A percentile compares a stretch with the other conserved stretches of the same genome.
These are phyloP conservation scores for Myochromella boudieri DNA, from an alignment of 768 basidiomycete genomes.

Conservation along the genomic window DNA sequence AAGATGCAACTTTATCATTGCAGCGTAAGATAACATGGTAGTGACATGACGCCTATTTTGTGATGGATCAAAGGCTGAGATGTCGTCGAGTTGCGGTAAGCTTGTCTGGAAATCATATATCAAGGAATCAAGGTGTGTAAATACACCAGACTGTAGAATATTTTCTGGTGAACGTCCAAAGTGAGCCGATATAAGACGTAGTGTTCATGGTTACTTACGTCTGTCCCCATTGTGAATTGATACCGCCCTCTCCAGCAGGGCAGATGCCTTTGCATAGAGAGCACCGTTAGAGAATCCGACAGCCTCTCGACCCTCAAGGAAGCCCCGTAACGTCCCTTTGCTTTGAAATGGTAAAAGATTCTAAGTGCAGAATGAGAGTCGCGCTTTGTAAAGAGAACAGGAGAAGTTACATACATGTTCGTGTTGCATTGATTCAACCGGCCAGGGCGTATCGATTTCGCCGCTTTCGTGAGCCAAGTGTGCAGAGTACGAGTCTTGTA, in stretches of 20 bases:
- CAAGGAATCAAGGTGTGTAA: constrained; percentile 5
- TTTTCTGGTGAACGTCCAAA: background rate
- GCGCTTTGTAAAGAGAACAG: background rate
- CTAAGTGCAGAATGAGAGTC: background rate
- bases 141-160: constrained; percentile 4
- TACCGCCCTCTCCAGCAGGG: constrained; percentile 3
- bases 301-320: constrained; percentile 3
- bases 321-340: background rate
- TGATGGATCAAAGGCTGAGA: background rate
- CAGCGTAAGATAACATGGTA: too few species aligned
- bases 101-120: constrained; percentile 1
- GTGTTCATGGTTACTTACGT: background rate
- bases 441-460: constrained; percentile 14
- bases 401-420: background rate
- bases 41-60: too few species aligned
- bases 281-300: constrained; percentile 9
- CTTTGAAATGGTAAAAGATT: background rate
- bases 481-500: constrained; percentile 10
- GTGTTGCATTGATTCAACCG: constrained; percentile 5
- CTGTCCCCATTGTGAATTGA: background rate
- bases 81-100: background rate
- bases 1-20: constrained; percentile 4
- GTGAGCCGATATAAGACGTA: background rate
- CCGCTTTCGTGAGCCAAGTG: background rate
- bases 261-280: constrained; percentile 4